phyloP scores from a whole-genome alignment of 2,329 filamentous ascomycete genomes.

The Helotiales sp. region DNA sequence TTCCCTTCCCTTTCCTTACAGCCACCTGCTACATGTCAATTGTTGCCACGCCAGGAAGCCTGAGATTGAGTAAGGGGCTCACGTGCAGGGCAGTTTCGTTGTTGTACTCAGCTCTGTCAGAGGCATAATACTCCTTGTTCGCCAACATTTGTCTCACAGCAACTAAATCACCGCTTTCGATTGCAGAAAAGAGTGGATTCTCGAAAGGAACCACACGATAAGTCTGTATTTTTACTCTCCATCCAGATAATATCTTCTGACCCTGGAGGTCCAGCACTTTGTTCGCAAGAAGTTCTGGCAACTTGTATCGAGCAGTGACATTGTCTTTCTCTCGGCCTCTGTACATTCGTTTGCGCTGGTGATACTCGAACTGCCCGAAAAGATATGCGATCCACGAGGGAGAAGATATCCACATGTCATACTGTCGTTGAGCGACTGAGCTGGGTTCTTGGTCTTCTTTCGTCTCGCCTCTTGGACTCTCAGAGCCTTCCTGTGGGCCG shows the following conservation, averaged over 20 bases:
- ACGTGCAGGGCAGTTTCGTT: slow-evolving; percentile 8
- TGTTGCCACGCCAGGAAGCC: no score
- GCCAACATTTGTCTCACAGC: slow-evolving; percentile 14
- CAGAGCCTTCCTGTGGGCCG: not conserved
- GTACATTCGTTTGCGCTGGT: not conserved
- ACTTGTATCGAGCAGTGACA: slow-evolving; percentile 5
- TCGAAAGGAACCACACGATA: slow-evolving; percentile 1
- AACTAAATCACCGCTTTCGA: slow-evolving; percentile 4
- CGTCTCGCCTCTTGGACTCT: not conserved
- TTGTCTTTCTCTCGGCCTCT: slow-evolving; percentile 4
- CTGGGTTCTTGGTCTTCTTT: not conserved
- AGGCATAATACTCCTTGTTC: slow-evolving; percentile 9
- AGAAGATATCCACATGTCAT: slow-evolving; percentile 8
- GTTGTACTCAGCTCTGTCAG: not conserved
- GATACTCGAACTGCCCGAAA: slow-evolving; percentile 15
- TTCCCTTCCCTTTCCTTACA: not conserved
- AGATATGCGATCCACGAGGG: slow-evolving; percentile 11
- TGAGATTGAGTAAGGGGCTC: not conserved
- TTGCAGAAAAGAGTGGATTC: not conserved
- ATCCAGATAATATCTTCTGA: slow-evolving; percentile 4
- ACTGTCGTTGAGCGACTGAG: not conserved
- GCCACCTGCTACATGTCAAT: not conserved
- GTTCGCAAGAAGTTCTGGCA: not conserved
- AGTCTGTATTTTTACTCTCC: slow-evolving; percentile 5
- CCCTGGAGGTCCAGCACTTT: slow-evolving; percentile 14